These are phyloP conservation scores for Saturnispora besseyi DNA, from an alignment of 805 yeast species.

Conservation along the genomic window DNA sequence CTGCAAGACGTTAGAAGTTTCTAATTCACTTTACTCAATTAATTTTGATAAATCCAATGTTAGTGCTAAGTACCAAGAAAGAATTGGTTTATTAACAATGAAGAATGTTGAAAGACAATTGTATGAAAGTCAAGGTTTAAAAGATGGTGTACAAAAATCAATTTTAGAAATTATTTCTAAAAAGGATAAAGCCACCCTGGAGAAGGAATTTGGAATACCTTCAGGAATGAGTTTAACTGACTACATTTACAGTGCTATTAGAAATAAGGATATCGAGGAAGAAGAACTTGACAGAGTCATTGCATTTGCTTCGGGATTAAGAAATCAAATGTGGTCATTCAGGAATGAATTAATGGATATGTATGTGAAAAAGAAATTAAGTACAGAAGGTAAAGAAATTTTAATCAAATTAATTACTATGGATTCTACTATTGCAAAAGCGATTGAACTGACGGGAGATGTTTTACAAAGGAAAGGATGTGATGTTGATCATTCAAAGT, in stretches of 20 bases:
- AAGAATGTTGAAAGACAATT: slow-evolving; percentile 64
- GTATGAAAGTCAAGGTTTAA: slow-evolving; percentile 8
- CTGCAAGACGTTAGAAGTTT: slow-evolving; percentile 58
- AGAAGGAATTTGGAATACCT: slow-evolving; percentile 9
- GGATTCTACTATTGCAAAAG: slow-evolving; percentile 60
- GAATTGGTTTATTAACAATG: slow-evolving; percentile 72
- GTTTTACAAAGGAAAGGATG: neutral
- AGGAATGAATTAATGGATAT: slow-evolving; percentile 50
- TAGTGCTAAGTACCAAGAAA: slow-evolving; percentile 55
- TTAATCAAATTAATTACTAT: slow-evolving; percentile 58
- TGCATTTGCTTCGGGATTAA: slow-evolving; percentile 32
- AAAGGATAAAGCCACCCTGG: slow-evolving; percentile 4
- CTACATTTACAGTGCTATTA: slow-evolving; percentile 17
- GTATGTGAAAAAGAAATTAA: slow-evolving; percentile 46
- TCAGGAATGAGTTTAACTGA: slow-evolving; percentile 17
- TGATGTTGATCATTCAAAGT: neutral
- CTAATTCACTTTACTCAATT: slow-evolving; percentile 54
- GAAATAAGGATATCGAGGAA: slow-evolving; percentile 12
- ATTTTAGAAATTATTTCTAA: slow-evolving; percentile 13
- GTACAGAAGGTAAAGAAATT: slow-evolving; percentile 65
- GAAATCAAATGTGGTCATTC: slow-evolving; percentile 37
- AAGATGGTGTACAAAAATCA: slow-evolving; percentile 6
- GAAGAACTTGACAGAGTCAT: slow-evolving; percentile 23
- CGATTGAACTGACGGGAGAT: slow-evolving; percentile 28
- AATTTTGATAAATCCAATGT: slow-evolving; percentile 58